Conservation (phyloP, 768 basidiomycete species). For the Cystofilobasidium capitatum region DNA sequence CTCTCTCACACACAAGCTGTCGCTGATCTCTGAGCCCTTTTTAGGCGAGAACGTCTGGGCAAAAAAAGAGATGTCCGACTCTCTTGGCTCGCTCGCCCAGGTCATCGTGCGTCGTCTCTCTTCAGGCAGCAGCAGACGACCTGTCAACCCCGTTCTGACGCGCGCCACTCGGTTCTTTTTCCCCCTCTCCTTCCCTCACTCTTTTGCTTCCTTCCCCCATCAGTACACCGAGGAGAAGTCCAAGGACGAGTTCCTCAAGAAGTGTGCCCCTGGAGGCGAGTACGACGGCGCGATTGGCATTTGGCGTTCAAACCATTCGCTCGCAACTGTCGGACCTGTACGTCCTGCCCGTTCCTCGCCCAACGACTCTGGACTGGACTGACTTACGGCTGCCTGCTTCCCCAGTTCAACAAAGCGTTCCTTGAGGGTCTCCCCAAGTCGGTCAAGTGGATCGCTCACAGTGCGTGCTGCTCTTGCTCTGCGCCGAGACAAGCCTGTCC, state of each 20-base stretch:
- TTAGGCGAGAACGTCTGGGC: slow-evolving; percentile 61
- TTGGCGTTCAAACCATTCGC: slow-evolving; percentile 46
- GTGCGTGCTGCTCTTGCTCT: no score
- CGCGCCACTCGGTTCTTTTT: background rate
- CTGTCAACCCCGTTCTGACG: background rate
- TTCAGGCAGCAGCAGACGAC: background rate
- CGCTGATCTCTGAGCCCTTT: background rate
- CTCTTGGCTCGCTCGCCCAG: slow-evolving; percentile 61
- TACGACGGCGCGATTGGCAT: slow-evolving; percentile 65
- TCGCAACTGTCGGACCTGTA: slow-evolving; percentile 6
- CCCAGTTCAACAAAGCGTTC: slow-evolving; percentile 69
- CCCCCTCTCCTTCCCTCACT: no score
- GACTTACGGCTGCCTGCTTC: background rate
- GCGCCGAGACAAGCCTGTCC: no score
- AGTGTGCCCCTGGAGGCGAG: slow-evolving; percentile 56
- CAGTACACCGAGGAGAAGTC: slow-evolving; percentile 53
- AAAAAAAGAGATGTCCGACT: slow-evolving; percentile 56
- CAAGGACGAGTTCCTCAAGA: slow-evolving; percentile 60
- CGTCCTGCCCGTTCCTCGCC: background rate
- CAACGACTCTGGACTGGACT: background rate
- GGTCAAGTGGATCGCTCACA: slow-evolving; percentile 81
- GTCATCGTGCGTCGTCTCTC: slow-evolving; percentile 53
- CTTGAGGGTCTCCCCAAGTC: slow-evolving; percentile 56
- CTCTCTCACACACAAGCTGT: background rate
- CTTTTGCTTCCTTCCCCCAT: background rate